Evolutionary conservation across 345 rosid species (phyloP).

Genomic region (Barbarea vulgaris): DNA sequence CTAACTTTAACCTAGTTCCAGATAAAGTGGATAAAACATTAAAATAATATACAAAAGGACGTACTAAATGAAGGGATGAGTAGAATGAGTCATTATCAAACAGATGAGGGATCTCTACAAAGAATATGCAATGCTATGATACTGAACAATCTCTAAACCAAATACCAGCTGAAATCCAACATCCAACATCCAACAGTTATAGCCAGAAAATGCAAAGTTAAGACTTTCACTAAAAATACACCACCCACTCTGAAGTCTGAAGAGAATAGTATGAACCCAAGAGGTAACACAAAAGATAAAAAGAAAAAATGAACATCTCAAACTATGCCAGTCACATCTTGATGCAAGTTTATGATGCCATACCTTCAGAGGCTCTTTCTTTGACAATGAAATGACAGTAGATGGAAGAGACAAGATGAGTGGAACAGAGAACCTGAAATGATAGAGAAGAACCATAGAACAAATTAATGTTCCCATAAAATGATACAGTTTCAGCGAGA

Average conservation of each 20-base stretch:
- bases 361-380: conserved; percentile 76
- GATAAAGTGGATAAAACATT: neutral
- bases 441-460: conserved; percentile 23
- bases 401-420: conserved; percentile 84
- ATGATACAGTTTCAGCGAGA: neutral
- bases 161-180: neutral
- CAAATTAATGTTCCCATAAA: conserved; percentile 11
- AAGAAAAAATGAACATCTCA: conserved; percentile 2
- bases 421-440: conserved; percentile 76
- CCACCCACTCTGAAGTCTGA: too few relatives aligned
- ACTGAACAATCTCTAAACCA: conserved; percentile 2
- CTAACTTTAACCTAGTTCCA: conserved; percentile 73
- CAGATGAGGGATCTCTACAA: neutral
- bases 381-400: conserved; percentile 78
- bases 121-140: neutral
- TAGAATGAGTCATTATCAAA: neutral
- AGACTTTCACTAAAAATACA: neutral
- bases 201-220: conserved; percentile 3
- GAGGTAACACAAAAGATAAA: too few relatives aligned
- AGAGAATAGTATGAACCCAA: too few relatives aligned
- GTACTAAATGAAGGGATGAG: neutral
- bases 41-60: neutral
- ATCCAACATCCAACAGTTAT: neutral
- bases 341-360: conserved; percentile 14
- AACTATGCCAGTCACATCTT: conserved; percentile 22